Evolutionary conservation across 371 early-diverging fungal genomes (phyloP).

Genomic region (Amoeboaphelidium protococcarum): DNA sequence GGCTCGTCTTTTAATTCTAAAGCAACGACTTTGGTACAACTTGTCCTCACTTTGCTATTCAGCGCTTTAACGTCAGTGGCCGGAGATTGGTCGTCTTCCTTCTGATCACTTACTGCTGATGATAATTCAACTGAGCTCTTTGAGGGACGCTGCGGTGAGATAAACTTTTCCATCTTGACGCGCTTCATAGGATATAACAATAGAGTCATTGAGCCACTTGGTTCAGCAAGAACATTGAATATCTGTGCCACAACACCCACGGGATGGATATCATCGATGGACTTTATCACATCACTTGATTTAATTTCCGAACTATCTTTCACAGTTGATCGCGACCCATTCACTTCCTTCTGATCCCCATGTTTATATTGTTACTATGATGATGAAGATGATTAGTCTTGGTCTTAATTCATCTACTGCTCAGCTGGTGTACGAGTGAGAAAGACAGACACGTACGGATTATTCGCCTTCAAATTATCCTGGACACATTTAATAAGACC

Average conservation of each 20-base stretch:
- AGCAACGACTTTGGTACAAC: not conserved
- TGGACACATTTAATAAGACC: constrained; percentile 68
- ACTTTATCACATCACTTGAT: constrained; percentile 39
- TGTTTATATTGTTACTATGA: no score
- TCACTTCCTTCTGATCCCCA: no score
- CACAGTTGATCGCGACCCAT: no score
- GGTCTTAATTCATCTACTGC: not conserved
- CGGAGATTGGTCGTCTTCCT: no score
- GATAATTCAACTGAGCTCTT: no score
- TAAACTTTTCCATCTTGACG: constrained; percentile 42
- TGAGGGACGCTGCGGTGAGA: constrained; percentile 12
- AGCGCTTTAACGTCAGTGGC: no score
- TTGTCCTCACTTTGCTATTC: not conserved
- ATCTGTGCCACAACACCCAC: constrained; percentile 94
- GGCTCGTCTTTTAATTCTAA: constrained; percentile 45
- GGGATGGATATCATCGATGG: constrained; percentile 43
- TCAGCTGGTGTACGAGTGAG: no score
- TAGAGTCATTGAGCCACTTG: constrained; percentile 52
- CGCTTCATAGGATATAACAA: constrained; percentile 81
- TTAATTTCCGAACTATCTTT: no score
- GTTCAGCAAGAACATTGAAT: constrained; percentile 58
- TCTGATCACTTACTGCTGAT: no score
- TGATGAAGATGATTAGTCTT: no score
- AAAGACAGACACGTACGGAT: constrained; percentile 88
- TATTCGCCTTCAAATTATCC: constrained; percentile 38